phyloP scores from a whole-genome alignment of 371 early-diverging fungal genomes.

The Rhizopus stolonifer region DNA sequence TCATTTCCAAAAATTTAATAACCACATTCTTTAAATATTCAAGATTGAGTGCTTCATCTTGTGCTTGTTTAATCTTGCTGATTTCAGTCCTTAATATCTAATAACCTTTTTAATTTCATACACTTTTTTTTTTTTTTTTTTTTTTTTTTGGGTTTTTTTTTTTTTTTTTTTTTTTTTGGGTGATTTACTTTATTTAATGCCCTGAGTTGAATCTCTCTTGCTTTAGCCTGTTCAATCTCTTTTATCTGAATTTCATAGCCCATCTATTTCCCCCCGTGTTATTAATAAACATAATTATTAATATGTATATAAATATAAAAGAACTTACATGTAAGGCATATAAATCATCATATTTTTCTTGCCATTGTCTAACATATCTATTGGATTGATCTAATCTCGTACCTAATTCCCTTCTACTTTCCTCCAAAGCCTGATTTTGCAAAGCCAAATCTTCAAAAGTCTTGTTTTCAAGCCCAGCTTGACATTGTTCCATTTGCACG shows the following conservation, averaged over 20 bases:
- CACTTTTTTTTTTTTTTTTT: background rate
- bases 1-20: constrained; percentile 79
- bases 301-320: background rate
- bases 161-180: background rate
- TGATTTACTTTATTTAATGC: constrained; percentile 45
- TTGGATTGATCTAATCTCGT: constrained; percentile 2
- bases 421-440: constrained; percentile 13
- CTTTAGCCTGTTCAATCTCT: constrained; percentile 50
- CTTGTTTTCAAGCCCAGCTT: background rate
- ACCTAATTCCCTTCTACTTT: background rate
- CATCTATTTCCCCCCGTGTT: background rate
- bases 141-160: too few species aligned
- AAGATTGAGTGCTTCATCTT: constrained; percentile 55
- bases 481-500: too few species aligned
- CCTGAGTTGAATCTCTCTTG: constrained; percentile 60
- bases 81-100: constrained; percentile 62
- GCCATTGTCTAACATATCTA: constrained; percentile 4
- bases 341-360: constrained; percentile 26
- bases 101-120: too few species aligned
- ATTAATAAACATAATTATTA: background rate
- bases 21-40: constrained; percentile 83
- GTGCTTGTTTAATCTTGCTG: constrained; percentile 33
- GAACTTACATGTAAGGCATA: constrained; percentile 17
- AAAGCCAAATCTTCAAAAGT: background rate
- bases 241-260: constrained; percentile 7